Percentiles rank a stretch among this genome's conserved stretches.
Conservation (phyloP, 1,284 basidiomycete genomes). For the Peniophora sp. region DNA sequence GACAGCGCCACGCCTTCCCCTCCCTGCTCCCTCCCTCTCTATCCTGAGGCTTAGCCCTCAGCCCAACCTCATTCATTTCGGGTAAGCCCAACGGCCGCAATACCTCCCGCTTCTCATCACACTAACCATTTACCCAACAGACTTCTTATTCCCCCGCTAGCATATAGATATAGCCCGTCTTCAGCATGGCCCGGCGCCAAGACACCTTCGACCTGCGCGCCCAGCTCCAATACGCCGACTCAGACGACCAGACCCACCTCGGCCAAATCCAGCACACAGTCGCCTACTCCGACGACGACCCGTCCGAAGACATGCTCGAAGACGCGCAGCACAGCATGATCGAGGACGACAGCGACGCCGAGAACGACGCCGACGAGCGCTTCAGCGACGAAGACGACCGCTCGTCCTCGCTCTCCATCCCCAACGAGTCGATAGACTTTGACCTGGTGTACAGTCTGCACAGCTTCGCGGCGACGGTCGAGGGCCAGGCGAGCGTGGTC, state of each 20-base stretch:
- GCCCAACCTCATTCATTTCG: no score
- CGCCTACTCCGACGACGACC: conserved; percentile 54
- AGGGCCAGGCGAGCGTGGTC: conserved; percentile 94
- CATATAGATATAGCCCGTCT: no score
- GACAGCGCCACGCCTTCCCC: no score
- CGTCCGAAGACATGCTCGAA: conserved; percentile 61
- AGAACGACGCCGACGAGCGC: conserved; percentile 54
- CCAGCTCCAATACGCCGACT: conserved; percentile 38
- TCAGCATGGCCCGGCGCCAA: conserved; percentile 26
- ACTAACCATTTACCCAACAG: no score
- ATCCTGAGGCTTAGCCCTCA: no score
- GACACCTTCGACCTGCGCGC: conserved; percentile 68
- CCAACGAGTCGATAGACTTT: conserved; percentile 87
- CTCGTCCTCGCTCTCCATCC: conserved; percentile 78
- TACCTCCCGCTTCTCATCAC: no score
- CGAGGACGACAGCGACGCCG: conserved; percentile 67
- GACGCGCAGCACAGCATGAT: conserved; percentile 66
- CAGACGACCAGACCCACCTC: conserved; percentile 41
- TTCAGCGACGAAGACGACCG: conserved; percentile 64
- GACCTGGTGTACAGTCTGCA: conserved; percentile 86
- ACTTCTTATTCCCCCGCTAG: no score
- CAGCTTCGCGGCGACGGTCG: conserved; percentile 92
- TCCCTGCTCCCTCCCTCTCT: no score
- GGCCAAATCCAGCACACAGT: conserved; percentile 43
- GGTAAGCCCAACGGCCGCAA: no score